Base-by-base conservation (phyloP, 371 early-diverging fungal species). In the Lichtheimia ornata region DNA sequence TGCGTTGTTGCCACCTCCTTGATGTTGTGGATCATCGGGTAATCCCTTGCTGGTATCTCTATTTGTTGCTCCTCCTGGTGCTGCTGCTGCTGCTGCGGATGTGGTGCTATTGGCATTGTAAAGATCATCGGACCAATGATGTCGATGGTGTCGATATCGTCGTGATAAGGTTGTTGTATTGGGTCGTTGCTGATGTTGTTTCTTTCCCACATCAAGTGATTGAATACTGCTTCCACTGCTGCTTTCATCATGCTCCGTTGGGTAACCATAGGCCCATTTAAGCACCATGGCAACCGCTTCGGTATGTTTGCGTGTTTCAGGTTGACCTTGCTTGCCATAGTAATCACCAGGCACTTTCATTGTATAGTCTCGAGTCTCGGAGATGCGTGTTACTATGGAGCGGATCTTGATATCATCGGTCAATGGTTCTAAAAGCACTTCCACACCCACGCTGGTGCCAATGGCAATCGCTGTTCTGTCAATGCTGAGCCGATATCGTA, bases 381-480 rank as follows among this genome's bases (percentile, higher is more conserved):
- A 13, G 17, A 77, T 47, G 2, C 54, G 61, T 0, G 74, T 15
- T 1, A 58, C 15, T 12, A 72, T 53, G 11, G 72, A 74, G 27
- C 57, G 58, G 17, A 77, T 58, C 27, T 62, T 55, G 1, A 60
- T 64, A 5, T 60, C 52, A 7, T 22, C 2, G n/a, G 49, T 13
- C 17, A 70, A 65, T 12, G 77, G 77, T 27, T 74, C 68, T 11
- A 77, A 44, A 62, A 72, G 56, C 14, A 77, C 44, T 49, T 72
- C 72, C 15, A 77, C 25, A 5, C 77, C 77, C 35, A 77, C 45
- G 52, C 74, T 69, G 11, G 77, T 74, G 2, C 77, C 77, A n/a
- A 77, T 47, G 1, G 69, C 77, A 50, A 77, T 70, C 24, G 74
- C 77, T 15, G 77, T 74, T 40, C 77, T 66, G 52, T 77, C 77